A percentile compares a stretch with the other conserved stretches of the same genome.
These are phyloP conservation scores for Verticillium isaacii DNA, from an alignment of 2,329 filamentous ascomycete species.

Conservation along the genomic window DNA sequence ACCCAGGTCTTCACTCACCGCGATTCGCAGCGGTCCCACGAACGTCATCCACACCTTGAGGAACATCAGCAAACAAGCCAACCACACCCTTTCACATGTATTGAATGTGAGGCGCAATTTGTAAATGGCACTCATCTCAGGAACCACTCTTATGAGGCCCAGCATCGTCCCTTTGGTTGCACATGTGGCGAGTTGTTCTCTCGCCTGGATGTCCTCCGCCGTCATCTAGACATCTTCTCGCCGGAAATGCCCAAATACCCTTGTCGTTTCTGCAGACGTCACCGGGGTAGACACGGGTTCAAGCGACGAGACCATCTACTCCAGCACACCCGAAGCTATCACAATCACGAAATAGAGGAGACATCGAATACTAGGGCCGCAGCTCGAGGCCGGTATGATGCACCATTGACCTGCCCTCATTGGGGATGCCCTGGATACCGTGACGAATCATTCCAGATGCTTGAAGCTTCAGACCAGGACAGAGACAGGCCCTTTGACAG, in stretches of 20 bases:
- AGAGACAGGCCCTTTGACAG: slow-evolving; percentile 12
- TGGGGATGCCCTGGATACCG: slow-evolving; percentile 16
- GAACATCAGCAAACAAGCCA: background rate
- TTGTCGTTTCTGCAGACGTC: slow-evolving; percentile 24
- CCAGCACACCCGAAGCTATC: slow-evolving; percentile 30
- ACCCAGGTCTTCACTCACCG: background rate
- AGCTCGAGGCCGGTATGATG: background rate
- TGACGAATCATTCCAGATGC: slow-evolving; percentile 5
- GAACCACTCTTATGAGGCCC: background rate
- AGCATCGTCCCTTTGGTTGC: slow-evolving; percentile 15
- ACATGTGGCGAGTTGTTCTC: slow-evolving; percentile 20
- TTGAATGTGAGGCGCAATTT: background rate
- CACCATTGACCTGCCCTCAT: slow-evolving; percentile 15
- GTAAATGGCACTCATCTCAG: background rate
- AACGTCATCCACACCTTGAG: background rate
- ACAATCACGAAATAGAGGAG: slow-evolving; percentile 21
- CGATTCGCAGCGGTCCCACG: background rate
- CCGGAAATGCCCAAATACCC: slow-evolving; percentile 15
- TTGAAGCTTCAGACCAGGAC: slow-evolving; percentile 6
- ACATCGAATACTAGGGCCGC: background rate
- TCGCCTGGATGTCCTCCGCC: slow-evolving; percentile 18
- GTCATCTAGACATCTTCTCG: slow-evolving; percentile 16
- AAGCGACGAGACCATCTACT: slow-evolving; percentile 29
- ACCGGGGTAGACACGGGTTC: slow-evolving; percentile 26
- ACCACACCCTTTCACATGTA: background rate